Percentiles rank a stretch among this genome's conserved stretches.
These are phyloP conservation scores for Thelonectria olida DNA, from an alignment of 2,329 filamentous ascomycete species.

Conservation along the genomic window DNA sequence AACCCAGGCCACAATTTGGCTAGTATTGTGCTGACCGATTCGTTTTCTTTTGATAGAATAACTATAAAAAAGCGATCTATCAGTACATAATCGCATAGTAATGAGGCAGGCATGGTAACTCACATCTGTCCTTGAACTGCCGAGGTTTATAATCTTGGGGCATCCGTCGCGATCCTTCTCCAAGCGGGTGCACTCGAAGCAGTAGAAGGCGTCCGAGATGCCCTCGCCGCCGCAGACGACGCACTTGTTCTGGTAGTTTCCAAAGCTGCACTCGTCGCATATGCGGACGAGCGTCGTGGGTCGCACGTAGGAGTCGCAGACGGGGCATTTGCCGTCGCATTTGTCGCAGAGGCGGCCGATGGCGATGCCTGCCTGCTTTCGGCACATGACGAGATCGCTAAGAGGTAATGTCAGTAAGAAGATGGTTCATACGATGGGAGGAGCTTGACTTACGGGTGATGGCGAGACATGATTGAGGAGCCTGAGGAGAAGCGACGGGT, in stretches of 20 bases:
- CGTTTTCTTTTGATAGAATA: constrained; percentile 75
- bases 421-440: neutral
- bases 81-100: constrained; percentile 6
- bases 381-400: constrained; percentile 98
- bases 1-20: constrained; percentile 58
- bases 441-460: constrained; percentile 78
- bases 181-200: constrained; percentile 95
- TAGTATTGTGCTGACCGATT: constrained; percentile 68
- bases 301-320: constrained; percentile 98
- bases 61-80: constrained; percentile 46
- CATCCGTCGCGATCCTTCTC: constrained; percentile 98
- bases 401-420: constrained; percentile 38
- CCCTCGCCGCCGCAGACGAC: constrained; percentile 98
- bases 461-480: constrained; percentile 79
- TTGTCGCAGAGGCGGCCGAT: constrained; percentile 99
- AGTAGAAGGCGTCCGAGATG: constrained; percentile 98
- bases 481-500: neutral
- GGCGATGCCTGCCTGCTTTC: constrained; percentile 96
- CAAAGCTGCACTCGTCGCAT: constrained; percentile 99
- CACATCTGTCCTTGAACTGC: constrained; percentile 93
- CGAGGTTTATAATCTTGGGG: constrained; percentile 98
- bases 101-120: constrained; percentile 39
- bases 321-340: constrained; percentile 98
- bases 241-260: constrained; percentile 99
- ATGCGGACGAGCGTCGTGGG: constrained; percentile 97